Evolutionary conservation across 2,329 filamentous ascomycete genomes (phyloP), one percentile per base, ranked within the genome.

Genomic region (Pseudocercospora pini-densiflorae): DNA sequence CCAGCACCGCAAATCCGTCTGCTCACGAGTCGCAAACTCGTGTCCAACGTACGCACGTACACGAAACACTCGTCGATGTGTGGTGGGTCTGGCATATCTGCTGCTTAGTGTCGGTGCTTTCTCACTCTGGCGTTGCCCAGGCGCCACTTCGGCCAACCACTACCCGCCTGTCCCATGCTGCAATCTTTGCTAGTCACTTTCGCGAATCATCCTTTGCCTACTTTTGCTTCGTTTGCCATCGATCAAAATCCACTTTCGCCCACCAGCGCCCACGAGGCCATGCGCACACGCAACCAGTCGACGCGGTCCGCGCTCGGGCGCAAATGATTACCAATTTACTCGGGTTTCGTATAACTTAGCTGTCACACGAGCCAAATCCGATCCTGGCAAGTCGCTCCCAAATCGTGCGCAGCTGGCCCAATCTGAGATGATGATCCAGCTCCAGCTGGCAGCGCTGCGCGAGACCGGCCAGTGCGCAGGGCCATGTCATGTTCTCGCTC

Each of bases 41-140:
- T 54, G 24, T 54, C 12, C 23, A 27, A 27, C 23, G 23, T 45
- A 49, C 55, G 43, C 62, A 49, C 40, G 55, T 64, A 57, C 47
- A 6, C 40, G 58, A 64, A 59, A 59, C 62, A 49, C 36, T 59
- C 40, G 54, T 49, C 36, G 49, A 59, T 59, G 62, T 29, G 49
- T 54, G 54, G 62, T 59, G 62, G 62, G 58, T 64, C 62, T 24
- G 21, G 51, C 51, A 29, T 54, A 54, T 29, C 45, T 49, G 19
- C 45, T 49, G 19, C 7, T 21, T 49, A 49, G 45, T 49, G 45
- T 49, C 45, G 45, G 45, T 49, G 45, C 45, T 49, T 23, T 49
- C 45, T 49, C 45, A 49, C 19, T 49, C 45, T 49, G 43, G 49
- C 23, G 49, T 24, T 53, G 51, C 21, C 27, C 54, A 58, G 54